phyloP scores from a whole-genome alignment of 805 yeast species.

The Debaryomyces tyrocola region DNA sequence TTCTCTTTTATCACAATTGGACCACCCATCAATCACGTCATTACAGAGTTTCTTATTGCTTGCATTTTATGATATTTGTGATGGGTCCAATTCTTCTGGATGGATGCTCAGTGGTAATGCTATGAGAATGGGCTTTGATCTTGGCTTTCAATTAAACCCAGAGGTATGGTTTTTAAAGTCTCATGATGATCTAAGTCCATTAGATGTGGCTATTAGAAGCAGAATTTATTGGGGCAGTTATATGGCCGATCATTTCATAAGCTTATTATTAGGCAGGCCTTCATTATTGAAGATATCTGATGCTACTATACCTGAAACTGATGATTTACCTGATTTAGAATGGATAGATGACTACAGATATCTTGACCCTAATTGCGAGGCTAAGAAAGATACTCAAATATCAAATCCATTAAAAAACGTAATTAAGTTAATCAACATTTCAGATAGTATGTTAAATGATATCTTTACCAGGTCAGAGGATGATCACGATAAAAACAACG shows the following conservation, averaged over 20 bases:
- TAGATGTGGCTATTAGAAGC: conserved; percentile 56
- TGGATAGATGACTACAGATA: conserved; percentile 62
- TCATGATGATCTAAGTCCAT: conserved; percentile 39
- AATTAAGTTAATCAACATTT: conserved; percentile 41
- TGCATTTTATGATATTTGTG: conserved; percentile 62
- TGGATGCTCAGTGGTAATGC: conserved; percentile 67
- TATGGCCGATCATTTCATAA: conserved; percentile 62
- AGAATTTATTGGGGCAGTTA: conserved; percentile 69
- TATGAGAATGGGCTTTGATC: conserved; percentile 62
- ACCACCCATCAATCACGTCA: conserved; percentile 52
- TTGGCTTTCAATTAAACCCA: conserved; percentile 64
- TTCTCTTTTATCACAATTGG: conserved; percentile 39
- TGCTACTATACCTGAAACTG: conserved; percentile 60
- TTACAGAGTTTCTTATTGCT: conserved; percentile 58
- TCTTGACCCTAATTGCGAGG: conserved; percentile 19
- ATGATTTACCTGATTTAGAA: conserved; percentile 58
- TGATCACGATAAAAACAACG: conserved; percentile 25
- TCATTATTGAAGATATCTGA: conserved; percentile 54
- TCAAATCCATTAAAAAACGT: conserved; percentile 45
- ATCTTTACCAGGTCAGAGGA: conserved; percentile 41
- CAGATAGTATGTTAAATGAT: conserved; percentile 46
- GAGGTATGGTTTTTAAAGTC: conserved; percentile 54
- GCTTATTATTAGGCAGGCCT: conserved; percentile 59
- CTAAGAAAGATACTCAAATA: conserved; percentile 27
- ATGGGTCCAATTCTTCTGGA: conserved; percentile 56